Conservation (phyloP, 495 filamentous ascomycete species). For the Tricharina praecox region DNA sequence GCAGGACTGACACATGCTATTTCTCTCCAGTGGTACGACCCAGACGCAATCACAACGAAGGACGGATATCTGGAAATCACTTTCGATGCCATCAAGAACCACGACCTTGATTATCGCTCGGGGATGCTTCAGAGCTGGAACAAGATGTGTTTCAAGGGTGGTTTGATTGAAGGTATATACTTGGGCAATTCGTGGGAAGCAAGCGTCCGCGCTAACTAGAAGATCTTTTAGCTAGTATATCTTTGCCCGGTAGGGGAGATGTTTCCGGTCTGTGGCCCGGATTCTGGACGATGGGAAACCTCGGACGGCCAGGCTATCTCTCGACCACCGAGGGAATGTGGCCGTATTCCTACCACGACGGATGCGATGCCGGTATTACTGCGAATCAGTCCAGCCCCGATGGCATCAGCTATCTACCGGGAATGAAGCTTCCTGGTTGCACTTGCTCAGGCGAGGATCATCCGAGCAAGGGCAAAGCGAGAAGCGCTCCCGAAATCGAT, state of each 20-base stretch:
- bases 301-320: conserved; percentile 52
- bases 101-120: conserved; percentile 53
- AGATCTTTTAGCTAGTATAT: conserved; percentile 43
- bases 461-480: conserved; percentile 50
- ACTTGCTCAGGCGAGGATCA: conserved; percentile 51
- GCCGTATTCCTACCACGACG: conserved; percentile 61
- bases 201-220: too few relatives aligned
- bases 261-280: conserved; percentile 62
- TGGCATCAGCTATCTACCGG: conserved; percentile 51
- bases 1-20: conserved; percentile 16
- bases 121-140: conserved; percentile 79
- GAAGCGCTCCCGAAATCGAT: conserved; percentile 62
- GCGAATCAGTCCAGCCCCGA: conserved; percentile 56
- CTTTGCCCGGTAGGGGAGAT: conserved; percentile 52
- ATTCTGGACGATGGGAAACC: conserved; percentile 67
- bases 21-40: conserved; percentile 51
- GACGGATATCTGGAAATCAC: conserved; percentile 50
- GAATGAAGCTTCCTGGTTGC: conserved; percentile 58
- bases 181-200: too few relatives aligned
- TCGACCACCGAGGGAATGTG: conserved; percentile 58
- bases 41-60: conserved; percentile 52
- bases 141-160: conserved; percentile 61
- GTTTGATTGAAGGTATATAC: conserved; percentile 47
- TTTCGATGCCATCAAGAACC: conserved; percentile 51
- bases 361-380: conserved; percentile 59